Conservation (phyloP, 1,139 yeast genomes). For the Protomyces pachydermus region DNA sequence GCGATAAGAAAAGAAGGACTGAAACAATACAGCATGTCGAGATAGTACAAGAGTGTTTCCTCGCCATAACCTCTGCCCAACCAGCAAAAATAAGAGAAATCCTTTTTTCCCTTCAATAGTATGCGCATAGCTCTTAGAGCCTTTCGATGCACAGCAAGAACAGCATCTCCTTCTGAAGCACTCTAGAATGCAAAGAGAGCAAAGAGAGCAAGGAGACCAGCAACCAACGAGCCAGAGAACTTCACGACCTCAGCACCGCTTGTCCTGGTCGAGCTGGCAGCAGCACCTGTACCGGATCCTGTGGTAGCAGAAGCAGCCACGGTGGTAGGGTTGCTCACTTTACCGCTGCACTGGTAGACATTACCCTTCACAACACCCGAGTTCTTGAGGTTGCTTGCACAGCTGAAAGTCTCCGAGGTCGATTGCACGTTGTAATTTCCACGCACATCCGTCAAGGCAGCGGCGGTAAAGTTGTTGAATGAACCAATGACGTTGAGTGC, state of each 20-base stretch:
- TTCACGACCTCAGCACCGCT: background rate
- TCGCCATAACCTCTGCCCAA: background rate
- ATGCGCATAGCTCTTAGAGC: background rate
- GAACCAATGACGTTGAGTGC: slow-evolving; percentile 76
- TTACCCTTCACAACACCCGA: slow-evolving; percentile 36
- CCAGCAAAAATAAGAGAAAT: no score
- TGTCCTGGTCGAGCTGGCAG: no score
- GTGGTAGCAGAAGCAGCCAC: slow-evolving; percentile 34
- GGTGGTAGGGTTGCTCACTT: slow-evolving; percentile 50
- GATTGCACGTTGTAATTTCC: slow-evolving; percentile 89
- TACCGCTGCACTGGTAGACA: slow-evolving; percentile 56
- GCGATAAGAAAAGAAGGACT: background rate
- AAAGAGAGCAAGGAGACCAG: background rate
- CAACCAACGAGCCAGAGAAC: background rate
- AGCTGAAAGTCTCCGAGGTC: slow-evolving; percentile 66
- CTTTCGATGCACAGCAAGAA: background rate
- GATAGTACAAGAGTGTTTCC: background rate
- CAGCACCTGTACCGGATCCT: slow-evolving; percentile 31
- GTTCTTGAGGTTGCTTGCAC: slow-evolving; percentile 51
- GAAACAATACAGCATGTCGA: background rate
- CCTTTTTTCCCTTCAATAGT: no score
- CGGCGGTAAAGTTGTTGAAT: slow-evolving; percentile 73
- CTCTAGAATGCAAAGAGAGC: background rate
- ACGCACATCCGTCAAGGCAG: slow-evolving; percentile 64
- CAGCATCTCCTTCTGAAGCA: background rate